Conservation (phyloP, 352 stramenopile species). For the Phytophthora cactorum region DNA sequence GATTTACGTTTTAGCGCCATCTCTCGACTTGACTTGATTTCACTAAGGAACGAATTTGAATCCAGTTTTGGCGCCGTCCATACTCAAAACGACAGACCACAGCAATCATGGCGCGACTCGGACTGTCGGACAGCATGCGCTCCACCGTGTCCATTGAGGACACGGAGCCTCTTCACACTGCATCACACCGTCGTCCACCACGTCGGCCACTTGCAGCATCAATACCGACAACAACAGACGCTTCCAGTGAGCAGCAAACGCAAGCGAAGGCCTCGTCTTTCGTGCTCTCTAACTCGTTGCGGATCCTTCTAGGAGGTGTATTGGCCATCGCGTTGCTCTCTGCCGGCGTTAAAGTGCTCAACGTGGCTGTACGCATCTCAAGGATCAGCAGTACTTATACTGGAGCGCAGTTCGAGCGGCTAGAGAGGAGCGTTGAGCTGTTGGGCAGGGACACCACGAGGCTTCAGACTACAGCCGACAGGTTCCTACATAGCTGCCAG, state of each 20-base stretch:
- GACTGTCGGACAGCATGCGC: slow-evolving; percentile 51
- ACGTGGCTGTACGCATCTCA: neutral
- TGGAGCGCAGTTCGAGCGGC: slow-evolving; percentile 29
- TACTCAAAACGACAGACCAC: neutral
- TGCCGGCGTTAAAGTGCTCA: slow-evolving; percentile 4
- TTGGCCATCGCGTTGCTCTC: slow-evolving; percentile 23
- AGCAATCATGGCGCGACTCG: slow-evolving; percentile 35
- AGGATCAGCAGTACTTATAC: neutral
- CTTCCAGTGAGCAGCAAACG: slow-evolving; percentile 7
- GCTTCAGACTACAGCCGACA: slow-evolving; percentile 20
- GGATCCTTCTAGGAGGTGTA: slow-evolving; percentile 11
- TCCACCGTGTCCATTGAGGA: slow-evolving; percentile 31
- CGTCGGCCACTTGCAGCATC: slow-evolving; percentile 1
- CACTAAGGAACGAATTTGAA: slow-evolving; percentile 27
- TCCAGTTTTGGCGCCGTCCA: slow-evolving; percentile 29
- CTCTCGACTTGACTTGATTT: slow-evolving; percentile 8
- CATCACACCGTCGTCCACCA: slow-evolving; percentile 9
- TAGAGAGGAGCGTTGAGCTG: slow-evolving; percentile 34
- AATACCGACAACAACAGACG: slow-evolving; percentile 4
- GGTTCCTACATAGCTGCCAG: slow-evolving; percentile 38
- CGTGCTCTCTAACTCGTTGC: slow-evolving; percentile 15
- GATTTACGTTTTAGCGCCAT: slow-evolving; percentile 3
- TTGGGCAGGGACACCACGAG: slow-evolving; percentile 25
- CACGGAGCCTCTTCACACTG: slow-evolving; percentile 22
- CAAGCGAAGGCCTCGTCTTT: slow-evolving; percentile 7